phyloP scores from a whole-genome alignment of 345 rosid genomes.

The Gynandropsis gynandra region DNA sequence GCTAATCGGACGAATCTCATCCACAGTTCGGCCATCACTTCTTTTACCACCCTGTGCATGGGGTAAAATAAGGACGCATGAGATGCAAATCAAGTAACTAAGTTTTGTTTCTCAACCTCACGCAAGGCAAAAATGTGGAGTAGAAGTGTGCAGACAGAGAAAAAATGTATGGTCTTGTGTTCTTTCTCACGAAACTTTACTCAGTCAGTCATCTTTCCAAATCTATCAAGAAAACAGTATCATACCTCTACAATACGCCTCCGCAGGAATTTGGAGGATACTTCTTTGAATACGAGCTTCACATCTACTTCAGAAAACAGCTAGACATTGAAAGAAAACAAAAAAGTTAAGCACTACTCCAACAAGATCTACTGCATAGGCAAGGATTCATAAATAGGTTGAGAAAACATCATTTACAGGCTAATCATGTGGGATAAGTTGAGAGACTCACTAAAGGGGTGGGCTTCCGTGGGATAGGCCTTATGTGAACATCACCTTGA shows the following conservation, averaged over 20 bases:
- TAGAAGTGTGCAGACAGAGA: background rate
- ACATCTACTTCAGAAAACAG: conserved; percentile 89
- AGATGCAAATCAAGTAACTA: background rate
- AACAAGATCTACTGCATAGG: background rate
- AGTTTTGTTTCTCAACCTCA: conserved; percentile 12
- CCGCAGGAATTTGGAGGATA: conserved; percentile 74
- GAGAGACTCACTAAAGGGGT: conserved; percentile 56
- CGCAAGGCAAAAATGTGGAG: background rate
- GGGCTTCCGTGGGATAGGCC: conserved; percentile 62
- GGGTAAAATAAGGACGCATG: background rate
- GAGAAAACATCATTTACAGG: conserved; percentile 15
- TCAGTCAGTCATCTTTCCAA: too few species aligned
- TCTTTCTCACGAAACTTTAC: too few species aligned
- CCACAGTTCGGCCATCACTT: conserved; percentile 84
- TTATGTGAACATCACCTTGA: conserved; percentile 97
- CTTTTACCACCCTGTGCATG: conserved; percentile 80
- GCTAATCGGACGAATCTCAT: conserved; percentile 78
- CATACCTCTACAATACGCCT: conserved; percentile 91
- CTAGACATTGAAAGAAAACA: conserved; percentile 28
- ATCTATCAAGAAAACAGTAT: conserved; percentile 4
- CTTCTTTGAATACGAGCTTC: conserved; percentile 96
- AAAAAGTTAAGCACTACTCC: too few species aligned
- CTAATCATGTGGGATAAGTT: conserved; percentile 15
- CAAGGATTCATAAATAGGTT: background rate
- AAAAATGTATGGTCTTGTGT: too few species aligned